Conservation (phyloP, 169 alveolate species). For the Plasmodium reichenowi region DNA sequence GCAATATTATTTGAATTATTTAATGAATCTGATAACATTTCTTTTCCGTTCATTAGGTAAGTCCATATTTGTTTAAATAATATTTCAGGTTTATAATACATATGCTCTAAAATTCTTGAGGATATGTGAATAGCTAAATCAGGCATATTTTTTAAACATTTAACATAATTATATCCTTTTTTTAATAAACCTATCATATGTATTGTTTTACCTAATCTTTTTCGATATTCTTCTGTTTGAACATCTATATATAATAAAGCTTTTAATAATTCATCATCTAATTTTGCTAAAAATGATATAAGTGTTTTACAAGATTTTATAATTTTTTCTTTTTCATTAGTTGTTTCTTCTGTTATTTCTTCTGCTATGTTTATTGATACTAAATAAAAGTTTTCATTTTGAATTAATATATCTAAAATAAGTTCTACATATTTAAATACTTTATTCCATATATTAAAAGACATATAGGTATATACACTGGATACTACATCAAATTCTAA, state of each 20-base stretch:
- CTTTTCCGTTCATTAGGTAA: slow-evolving; percentile 32
- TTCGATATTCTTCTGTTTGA: slow-evolving; percentile 88
- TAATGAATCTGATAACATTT: neutral
- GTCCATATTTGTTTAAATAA: slow-evolving; percentile 68
- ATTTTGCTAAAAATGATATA: slow-evolving; percentile 86
- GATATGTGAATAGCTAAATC: slow-evolving; percentile 81
- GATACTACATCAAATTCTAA: slow-evolving; percentile 91
- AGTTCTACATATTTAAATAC: slow-evolving; percentile 84
- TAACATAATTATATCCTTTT: slow-evolving; percentile 80
- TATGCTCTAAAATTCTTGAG: slow-evolving; percentile 85
- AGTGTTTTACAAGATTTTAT: slow-evolving; percentile 83
- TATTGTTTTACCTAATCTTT: slow-evolving; percentile 84
- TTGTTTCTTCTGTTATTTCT: slow-evolving; percentile 71
- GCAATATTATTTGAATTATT: neutral
- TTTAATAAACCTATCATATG: slow-evolving; percentile 83
- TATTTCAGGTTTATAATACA: slow-evolving; percentile 87
- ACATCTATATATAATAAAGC: slow-evolving; percentile 90
- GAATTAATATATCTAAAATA: slow-evolving; percentile 81
- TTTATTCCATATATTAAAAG: slow-evolving; percentile 88
- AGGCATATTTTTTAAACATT: slow-evolving; percentile 78
- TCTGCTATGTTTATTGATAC: slow-evolving; percentile 77
- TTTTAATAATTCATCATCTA: slow-evolving; percentile 89
- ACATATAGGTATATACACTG: slow-evolving; percentile 90
- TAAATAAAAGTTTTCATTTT: slow-evolving; percentile 82
- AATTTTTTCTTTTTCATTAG: slow-evolving; percentile 59